Base-by-base conservation (phyloP, 306 rosid genomes). In the Phaseolus lunatus region DNA sequence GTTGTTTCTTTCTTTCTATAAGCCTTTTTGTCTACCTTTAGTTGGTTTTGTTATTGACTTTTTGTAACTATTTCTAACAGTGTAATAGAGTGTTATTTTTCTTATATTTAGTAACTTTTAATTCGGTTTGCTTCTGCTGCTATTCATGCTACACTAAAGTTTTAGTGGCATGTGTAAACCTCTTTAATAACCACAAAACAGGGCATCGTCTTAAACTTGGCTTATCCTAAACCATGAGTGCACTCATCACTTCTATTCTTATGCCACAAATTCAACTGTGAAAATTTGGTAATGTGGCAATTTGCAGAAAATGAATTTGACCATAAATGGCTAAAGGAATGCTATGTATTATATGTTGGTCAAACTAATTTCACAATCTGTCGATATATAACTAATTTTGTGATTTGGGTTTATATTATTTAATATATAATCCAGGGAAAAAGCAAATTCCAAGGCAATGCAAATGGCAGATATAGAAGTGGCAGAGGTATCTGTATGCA, bases 111-210 rank as follows among this genome's bases (percentile, higher is more conserved):
- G 7, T 37, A 58, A 33, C 20, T 63, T 31, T 19, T 52, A 52
- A 62, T 72, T 62, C 10, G 62, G 62, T 18, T 61, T 62, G 5
- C 15, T 33, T 70, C 56, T 22, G 56, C 19, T 16, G 45, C 24
- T 62, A 62, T 62, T 20, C 24, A 22, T 15, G 6, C 26, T 31
- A 14, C 26, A 45, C 3, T 49, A 29, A 13, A 39, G 31, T 19
- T 72, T 41, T n/a, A 26, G 10, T 54, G 37, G 80, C 37, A 75
- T 27, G 27, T 22, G 37, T 1, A 35, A 49, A 26, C 33, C 20
- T 67, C 65, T 20, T 18, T 78, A 68, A 19, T 35, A 61, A 8
- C 57, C 57, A 24, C 22, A 5, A 67, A 81, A 74, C 85, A 76
- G 82, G 85, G 78, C 75, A 77, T 41, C 9, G 33, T 31, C 20